Evolutionary conservation across 768 basidiomycete species (phyloP), one percentile per base, ranked within the genome.

Genomic region (Amanita molliuscula): DNA sequence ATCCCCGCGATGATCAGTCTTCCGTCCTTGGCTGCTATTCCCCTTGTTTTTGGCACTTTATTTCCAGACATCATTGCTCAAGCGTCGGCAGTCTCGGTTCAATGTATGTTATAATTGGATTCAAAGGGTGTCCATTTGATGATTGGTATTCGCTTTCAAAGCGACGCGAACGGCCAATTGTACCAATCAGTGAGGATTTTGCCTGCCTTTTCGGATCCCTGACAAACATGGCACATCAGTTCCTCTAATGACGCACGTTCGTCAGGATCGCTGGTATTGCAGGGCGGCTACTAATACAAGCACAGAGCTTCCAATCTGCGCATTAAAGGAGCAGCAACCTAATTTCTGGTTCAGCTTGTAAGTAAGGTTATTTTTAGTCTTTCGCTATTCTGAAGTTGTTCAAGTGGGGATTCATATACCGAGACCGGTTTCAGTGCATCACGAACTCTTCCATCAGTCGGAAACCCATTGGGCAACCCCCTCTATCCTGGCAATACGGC

Each of bases 301-400:
- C 28, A 9, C n/a, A 31, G 42, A 44, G 16, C 29, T 26, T 28
- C 15, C 42, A 28, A n/a, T 16, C 23, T 41, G 40, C 40, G 2
- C 10, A 8, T 10, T 16, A 9, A 2, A 25, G 9, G 28, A 28
- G 7, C 15, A 6, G 4, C 13, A 1, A 28, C 62, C 62, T 1
- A 74, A 73, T 52, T 77, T 69, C 59, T 79, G 78, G 78, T 81
- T 80, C 58, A 75, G 73, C 61, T 80, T 79, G 76, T 78, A 55
- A 51, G 73, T 28, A 35, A 13, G 31, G 1, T 36, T 16, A 25
- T 9, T 4, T 41, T 18, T 25, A 21, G 46, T 9, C 29, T 26
- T 50, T 20, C 10, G 23, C 11, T 28, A 25, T 16, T 15, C 9
- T 10, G 25, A 29, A 23, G 34, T 28, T 31, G 26, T n/a, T 18